Conservation (phyloP, 805 yeast genomes). For the Barnettozyma siamensis region DNA sequence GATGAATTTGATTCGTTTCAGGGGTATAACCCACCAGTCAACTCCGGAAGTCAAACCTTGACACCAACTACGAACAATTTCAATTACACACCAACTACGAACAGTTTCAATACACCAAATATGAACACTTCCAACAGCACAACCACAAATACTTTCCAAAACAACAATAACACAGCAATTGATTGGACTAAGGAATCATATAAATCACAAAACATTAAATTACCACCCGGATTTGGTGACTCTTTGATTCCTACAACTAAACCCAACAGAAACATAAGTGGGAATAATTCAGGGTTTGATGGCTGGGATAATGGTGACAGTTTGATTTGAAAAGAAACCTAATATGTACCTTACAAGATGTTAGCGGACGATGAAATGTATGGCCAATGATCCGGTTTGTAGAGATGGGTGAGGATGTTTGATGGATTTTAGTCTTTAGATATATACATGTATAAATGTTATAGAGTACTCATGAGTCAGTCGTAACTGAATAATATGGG, state of each 20-base stretch:
- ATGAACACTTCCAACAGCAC: too few species aligned
- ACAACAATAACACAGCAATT: constrained; percentile 2
- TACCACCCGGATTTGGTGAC: constrained; percentile 40
- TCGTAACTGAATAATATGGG: too few species aligned
- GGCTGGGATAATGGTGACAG: constrained; percentile 14
- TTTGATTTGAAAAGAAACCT: constrained; percentile 15
- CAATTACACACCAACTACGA: background rate
- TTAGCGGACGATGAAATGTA: too few species aligned
- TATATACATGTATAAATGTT: too few species aligned
- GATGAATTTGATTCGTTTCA: constrained; percentile 18
- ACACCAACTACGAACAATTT: background rate
- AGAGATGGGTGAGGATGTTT: too few species aligned
- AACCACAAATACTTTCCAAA: too few species aligned
- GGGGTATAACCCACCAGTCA: background rate
- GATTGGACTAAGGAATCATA: constrained; percentile 11
- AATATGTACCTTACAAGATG: too few species aligned
- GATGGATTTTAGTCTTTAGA: too few species aligned
- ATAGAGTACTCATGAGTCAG: too few species aligned
- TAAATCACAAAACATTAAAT: constrained; percentile 13
- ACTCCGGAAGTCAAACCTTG: background rate
- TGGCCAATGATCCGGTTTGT: too few species aligned
- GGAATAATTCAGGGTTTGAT: constrained; percentile 4
- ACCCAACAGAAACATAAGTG: background rate
- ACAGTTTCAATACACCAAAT: background rate
- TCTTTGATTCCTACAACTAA: constrained; percentile 29